A percentile compares a stretch with the other conserved stretches of the same genome.
phyloP scores from a whole-genome alignment of 2,329 filamentous ascomycete genomes.

The Polychaeton citri region DNA sequence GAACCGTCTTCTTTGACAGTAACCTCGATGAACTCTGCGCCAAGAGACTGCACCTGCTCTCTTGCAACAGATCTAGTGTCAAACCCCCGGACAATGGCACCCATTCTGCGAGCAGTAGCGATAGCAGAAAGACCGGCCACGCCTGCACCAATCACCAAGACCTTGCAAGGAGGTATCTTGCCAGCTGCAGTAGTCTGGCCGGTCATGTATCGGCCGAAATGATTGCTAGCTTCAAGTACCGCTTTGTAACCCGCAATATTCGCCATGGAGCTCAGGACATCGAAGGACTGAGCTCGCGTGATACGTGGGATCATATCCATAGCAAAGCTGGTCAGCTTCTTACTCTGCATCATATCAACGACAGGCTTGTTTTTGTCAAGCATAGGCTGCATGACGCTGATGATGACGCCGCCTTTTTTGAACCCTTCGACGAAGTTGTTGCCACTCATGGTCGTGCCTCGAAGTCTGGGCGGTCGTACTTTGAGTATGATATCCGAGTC shows the following conservation, averaged over 20 bases:
- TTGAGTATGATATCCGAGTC: constrained; percentile 71
- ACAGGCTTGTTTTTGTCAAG: constrained; percentile 58
- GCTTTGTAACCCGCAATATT: constrained; percentile 93
- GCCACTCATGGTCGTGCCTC: constrained; percentile 24
- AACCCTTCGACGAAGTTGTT: constrained; percentile 56
- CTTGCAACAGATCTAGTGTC: constrained; percentile 79
- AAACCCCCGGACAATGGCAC: constrained; percentile 80
- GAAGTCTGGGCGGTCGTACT: constrained; percentile 57
- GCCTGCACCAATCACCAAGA: constrained; percentile 79
- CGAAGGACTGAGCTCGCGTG: constrained; percentile 76
- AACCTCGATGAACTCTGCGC: constrained; percentile 82
- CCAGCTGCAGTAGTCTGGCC: constrained; percentile 84
- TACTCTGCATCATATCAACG: constrained; percentile 57
- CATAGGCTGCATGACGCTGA: constrained; percentile 67
- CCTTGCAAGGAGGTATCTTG: constrained; percentile 81
- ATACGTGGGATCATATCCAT: constrained; percentile 92
- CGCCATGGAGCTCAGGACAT: constrained; percentile 80
- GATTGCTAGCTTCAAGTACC: constrained; percentile 77
- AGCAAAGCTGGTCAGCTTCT: constrained; percentile 64
- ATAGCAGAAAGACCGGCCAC: constrained; percentile 83
- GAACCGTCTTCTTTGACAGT: constrained; percentile 73
- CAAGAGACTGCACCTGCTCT: constrained; percentile 81
- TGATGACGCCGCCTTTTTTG: constrained; percentile 56
- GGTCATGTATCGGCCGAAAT: constrained; percentile 77
- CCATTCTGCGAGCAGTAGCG: constrained; percentile 71